A percentile compares a stretch with the other conserved stretches of the same genome.
phyloP scores from a whole-genome alignment of 345 rosid genomes.

The Euclidium syriacum region DNA sequence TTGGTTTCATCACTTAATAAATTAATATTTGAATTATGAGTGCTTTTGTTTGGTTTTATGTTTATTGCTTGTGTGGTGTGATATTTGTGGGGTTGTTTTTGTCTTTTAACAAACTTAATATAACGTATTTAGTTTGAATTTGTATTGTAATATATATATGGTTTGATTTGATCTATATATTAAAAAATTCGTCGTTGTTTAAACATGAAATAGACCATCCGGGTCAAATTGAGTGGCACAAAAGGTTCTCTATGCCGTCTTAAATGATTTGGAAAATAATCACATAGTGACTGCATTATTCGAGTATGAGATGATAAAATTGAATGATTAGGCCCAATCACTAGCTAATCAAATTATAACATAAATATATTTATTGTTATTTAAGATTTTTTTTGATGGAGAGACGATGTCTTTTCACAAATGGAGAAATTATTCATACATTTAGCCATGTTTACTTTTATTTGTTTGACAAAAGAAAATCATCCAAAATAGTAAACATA shows the following conservation, averaged over 20 bases:
- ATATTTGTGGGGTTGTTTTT: not conserved
- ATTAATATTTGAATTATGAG: not conserved
- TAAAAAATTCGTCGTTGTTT: not conserved
- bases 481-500: slow-evolving; percentile 1
- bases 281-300: not conserved
- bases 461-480: not conserved
- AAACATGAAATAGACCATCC: not conserved
- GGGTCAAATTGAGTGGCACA: slow-evolving; percentile 16
- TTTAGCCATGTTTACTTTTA: too few species aligned
- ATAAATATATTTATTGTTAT: not conserved
- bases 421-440: too few species aligned
- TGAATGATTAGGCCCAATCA: not conserved
- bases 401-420: too few species aligned
- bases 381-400: not conserved
- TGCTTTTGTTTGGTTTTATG: not conserved
- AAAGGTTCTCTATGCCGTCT: too few species aligned
- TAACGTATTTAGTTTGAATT: not conserved
- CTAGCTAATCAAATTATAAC: not conserved
- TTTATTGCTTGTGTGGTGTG: not conserved
- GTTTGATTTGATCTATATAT: not conserved
- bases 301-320: not conserved
- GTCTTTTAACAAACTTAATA: not conserved
- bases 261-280: not conserved
- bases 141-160: not conserved
- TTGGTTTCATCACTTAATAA: not conserved